Conservation (phyloP, 306 rosid genomes). For the Canavalia gladiata region DNA sequence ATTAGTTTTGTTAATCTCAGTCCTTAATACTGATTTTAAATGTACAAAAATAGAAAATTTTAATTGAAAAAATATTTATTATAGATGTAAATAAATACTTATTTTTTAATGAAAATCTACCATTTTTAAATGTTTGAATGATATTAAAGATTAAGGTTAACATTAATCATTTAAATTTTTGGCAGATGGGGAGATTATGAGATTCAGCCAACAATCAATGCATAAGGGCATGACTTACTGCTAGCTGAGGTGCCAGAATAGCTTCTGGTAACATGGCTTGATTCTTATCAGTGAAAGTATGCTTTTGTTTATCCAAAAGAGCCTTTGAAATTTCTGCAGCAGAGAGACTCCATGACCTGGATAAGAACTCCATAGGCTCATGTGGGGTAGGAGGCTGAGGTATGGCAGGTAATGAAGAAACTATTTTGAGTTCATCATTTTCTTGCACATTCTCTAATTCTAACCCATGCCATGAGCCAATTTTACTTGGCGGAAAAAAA, state of each 20-base stretch:
- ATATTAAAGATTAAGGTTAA: no score
- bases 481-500: conserved; percentile 58
- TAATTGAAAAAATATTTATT: no score
- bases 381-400: conserved; percentile 90
- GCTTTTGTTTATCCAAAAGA: conserved; percentile 72
- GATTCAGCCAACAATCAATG: conserved; percentile 15
- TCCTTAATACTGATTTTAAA: no score
- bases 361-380: conserved; percentile 89
- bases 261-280: conserved; percentile 56
- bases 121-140: no score
- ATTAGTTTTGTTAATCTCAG: background rate
- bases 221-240: conserved; percentile 45
- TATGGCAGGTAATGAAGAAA: conserved; percentile 68
- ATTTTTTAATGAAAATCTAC: no score
- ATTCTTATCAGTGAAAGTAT: conserved; percentile 50
- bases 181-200: background rate
- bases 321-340: conserved; percentile 92
- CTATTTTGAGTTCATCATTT: conserved; percentile 64
- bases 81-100: no score
- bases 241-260: conserved; percentile 59
- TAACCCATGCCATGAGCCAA: conserved; percentile 57
- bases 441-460: conserved; percentile 58
- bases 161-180: background rate
- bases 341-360: conserved; percentile 93
- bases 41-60: no score